phyloP scores from a whole-genome alignment of 257 asterid species.

The Haberlea rhodopensis region DNA sequence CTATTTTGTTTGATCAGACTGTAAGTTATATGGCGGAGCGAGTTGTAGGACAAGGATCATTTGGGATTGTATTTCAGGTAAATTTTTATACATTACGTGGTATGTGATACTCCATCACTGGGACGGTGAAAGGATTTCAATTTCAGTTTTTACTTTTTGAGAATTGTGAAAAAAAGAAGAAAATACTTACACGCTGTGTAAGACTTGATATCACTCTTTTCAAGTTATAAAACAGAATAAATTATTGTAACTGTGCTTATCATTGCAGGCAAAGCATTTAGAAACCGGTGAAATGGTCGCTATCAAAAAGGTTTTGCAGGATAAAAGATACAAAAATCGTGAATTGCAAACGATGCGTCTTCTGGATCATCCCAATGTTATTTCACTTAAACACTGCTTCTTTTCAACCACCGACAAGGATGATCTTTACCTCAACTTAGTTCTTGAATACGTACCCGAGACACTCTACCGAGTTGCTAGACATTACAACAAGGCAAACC shows the following conservation, averaged over 20 bases:
- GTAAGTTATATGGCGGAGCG: slow-evolving; percentile 93
- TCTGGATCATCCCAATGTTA: slow-evolving; percentile 34
- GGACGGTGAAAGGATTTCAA: slow-evolving; percentile 11
- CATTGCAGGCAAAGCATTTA: slow-evolving; percentile 28
- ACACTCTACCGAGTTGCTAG: slow-evolving; percentile 30
- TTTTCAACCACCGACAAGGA: slow-evolving; percentile 30
- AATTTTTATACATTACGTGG: slow-evolving; percentile 7
- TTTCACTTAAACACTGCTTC: slow-evolving; percentile 30
- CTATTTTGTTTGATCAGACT: slow-evolving; percentile 43
- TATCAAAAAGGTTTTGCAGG: slow-evolving; percentile 30
- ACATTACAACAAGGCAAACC: slow-evolving; percentile 28
- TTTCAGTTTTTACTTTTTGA: not conserved
- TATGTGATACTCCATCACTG: not conserved
- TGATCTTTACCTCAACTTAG: slow-evolving; percentile 29
- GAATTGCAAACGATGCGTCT: slow-evolving; percentile 36
- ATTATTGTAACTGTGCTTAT: not conserved
- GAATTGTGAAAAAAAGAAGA: not conserved
- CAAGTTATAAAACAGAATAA: not conserved
- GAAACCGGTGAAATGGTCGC: slow-evolving; percentile 32
- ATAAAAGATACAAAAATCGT: slow-evolving; percentile 34
- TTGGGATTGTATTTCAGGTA: slow-evolving; percentile 92
- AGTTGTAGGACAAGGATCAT: slow-evolving; percentile 85
- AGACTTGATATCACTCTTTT: not conserved
- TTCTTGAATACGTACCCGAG: slow-evolving; percentile 35
- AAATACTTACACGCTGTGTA: not conserved